Percentiles rank a stretch among this genome's conserved stretches.
Conservation (phyloP, 1,139 yeast genomes). For the Blastobotrys raffinosifermentans region DNA sequence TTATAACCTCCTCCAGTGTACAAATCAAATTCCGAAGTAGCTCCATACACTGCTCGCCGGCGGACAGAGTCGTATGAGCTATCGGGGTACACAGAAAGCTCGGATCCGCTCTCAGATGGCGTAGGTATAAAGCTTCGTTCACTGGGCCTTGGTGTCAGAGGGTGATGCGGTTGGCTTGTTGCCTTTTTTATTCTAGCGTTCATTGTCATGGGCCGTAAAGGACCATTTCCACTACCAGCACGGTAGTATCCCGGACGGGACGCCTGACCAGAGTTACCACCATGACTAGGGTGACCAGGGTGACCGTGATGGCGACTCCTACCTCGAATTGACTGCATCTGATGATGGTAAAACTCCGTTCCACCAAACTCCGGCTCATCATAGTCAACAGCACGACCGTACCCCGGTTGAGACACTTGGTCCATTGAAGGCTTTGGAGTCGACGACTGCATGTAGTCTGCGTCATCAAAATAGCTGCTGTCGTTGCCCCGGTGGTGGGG, state of each 20-base stretch:
- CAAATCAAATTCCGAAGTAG: conserved; percentile 3
- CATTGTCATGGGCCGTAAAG: conserved; percentile 1
- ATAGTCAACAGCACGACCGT: no score
- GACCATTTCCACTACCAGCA: no score
- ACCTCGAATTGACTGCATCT: background rate
- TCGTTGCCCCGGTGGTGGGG: background rate
- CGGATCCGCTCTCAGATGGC: conserved; percentile 24
- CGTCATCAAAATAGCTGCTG: background rate
- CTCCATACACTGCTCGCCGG: conserved; percentile 1
- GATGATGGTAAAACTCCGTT: conserved; percentile 1
- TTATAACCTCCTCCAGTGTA: conserved; percentile 1
- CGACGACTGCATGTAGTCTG: background rate
- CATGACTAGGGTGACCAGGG: background rate
- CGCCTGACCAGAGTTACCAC: background rate
- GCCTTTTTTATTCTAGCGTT: background rate
- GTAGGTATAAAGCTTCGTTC: conserved; percentile 25
- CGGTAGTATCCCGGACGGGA: no score
- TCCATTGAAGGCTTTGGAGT: background rate
- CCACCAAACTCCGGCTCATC: background rate
- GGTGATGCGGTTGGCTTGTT: conserved; percentile 5
- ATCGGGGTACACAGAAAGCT: conserved; percentile 1
- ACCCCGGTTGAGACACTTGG: no score
- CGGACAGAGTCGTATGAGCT: background rate
- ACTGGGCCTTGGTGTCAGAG: conserved; percentile 11
- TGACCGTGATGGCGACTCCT: background rate